A percentile compares a stretch with the other conserved stretches of the same genome.
Evolutionary conservation across 2,329 filamentous ascomycete species (phyloP).

Genomic region (Fusarium sp.): DNA sequence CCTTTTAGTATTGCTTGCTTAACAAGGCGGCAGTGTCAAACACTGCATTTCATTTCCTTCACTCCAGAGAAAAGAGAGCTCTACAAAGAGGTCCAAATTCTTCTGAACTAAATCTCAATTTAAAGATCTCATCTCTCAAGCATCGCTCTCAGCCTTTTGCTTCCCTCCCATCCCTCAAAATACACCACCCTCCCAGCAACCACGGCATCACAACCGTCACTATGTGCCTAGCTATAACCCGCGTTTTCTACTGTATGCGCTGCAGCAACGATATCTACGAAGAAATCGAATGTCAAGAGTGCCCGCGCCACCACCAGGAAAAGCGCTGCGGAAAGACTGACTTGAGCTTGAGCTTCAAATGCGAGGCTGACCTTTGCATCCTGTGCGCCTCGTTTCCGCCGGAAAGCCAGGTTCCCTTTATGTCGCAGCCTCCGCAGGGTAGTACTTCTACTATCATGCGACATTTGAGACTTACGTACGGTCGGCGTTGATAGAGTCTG

Average conservation of each 20-base stretch:
- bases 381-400: neutral
- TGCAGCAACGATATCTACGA: neutral
- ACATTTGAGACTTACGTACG: neutral
- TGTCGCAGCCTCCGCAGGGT: neutral
- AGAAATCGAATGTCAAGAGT: neutral
- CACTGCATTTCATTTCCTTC: neutral
- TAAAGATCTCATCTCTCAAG: too few relatives aligned
- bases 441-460: neutral
- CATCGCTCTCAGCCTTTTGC: neutral
- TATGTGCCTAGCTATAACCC: neutral
- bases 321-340: neutral
- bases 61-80: neutral
- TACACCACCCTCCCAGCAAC: too few relatives aligned
- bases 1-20: too few relatives aligned
- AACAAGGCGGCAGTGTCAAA: neutral
- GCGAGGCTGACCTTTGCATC: neutral
- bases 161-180: neutral
- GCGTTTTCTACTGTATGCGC: neutral
- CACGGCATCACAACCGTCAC: neutral
- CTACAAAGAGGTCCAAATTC: rapidly evolving
- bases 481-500: neutral
- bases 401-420: neutral
- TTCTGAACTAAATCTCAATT: too few relatives aligned
- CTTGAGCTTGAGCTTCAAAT: neutral
- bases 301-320: neutral